Evolutionary conservation across 352 stramenopile genomes (phyloP), one percentile per base, ranked within the genome.

Genomic region (Pythium aristosporum): DNA sequence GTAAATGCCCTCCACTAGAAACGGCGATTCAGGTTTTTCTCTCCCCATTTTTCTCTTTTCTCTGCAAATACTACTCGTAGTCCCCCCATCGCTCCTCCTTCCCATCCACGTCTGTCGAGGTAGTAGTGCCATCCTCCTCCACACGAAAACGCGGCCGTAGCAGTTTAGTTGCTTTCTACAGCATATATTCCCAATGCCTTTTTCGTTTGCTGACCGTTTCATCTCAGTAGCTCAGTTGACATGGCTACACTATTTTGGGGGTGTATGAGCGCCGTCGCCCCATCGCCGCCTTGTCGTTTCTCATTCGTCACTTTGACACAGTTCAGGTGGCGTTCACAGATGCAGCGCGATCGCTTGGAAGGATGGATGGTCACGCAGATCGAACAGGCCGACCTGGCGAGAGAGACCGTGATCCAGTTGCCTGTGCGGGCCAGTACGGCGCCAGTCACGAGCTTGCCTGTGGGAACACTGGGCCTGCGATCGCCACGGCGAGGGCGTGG

Each of bases 341-440:
- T 92, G 83, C 81, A 92, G 69, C 78, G 72, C 41, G 74, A 87
- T 39, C 74, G 81, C 2, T 56, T 92, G 48, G 83, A 91, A 67
- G 78, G 81, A 80, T 91, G 81, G 74, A 91, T 92, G 76, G 80
- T 90, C 34, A 60, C 71, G 68, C 80, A 92, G 66, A 85, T 92
- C 54, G 79, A 82, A 59, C 73, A 87, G 57, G 75, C 83, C 23
- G 75, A 88, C 44, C 58, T 89, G 56, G 76, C 81, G n/a, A 83
- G 83, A 55, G 81, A 83, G 57, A 85, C 79, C 15, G 63, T 89
- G 18, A 74, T 88, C 52, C 80, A 89, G 56, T 54, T 89, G 25
- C 80, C 82, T n/a, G 53, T 58, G 23, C 62, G 42, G 28, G 48
- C 67, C 20, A 53, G 34, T 46, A 57, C 66, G 3, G 42, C 30